Conservation (phyloP, 2,329 filamentous ascomycete genomes). For the Xylariaceae sp. region DNA sequence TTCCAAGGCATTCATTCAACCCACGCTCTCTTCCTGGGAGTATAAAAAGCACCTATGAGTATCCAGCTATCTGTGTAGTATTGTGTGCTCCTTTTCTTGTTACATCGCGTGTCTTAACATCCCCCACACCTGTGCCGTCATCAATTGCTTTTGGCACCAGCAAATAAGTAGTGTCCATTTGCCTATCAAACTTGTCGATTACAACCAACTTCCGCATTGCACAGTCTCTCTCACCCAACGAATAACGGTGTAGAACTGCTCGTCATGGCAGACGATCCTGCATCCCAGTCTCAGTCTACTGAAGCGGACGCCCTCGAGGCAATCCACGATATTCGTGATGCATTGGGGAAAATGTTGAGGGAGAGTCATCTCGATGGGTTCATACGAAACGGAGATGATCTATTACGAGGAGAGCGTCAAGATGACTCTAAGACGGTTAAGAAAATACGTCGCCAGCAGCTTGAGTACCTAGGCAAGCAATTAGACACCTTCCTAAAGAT, state of each 20-base stretch:
- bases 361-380: constrained; percentile 4
- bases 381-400: neutral
- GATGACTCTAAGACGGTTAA: neutral
- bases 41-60: no score
- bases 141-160: neutral
- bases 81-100: no score
- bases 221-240: neutral
- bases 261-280: neutral
- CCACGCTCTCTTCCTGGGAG: no score
- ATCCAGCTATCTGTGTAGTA: no score
- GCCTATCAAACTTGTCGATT: neutral
- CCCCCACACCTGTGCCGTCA: neutral
- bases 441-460: neutral
- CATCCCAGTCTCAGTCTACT: neutral
- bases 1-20: no score
- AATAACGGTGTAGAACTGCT: neutral
- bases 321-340: constrained; percentile 2
- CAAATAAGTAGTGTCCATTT: neutral
- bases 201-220: neutral
- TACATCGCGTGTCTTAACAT: neutral
- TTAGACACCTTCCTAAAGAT: constrained; percentile 1
- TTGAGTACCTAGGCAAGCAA: neutral
- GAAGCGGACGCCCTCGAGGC: constrained; percentile 1
- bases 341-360: constrained; percentile 2
- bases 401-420: neutral